These are phyloP conservation scores for Pythium vanterpoolii DNA, from an alignment of 352 stramenopile species.

Conservation along the genomic window DNA sequence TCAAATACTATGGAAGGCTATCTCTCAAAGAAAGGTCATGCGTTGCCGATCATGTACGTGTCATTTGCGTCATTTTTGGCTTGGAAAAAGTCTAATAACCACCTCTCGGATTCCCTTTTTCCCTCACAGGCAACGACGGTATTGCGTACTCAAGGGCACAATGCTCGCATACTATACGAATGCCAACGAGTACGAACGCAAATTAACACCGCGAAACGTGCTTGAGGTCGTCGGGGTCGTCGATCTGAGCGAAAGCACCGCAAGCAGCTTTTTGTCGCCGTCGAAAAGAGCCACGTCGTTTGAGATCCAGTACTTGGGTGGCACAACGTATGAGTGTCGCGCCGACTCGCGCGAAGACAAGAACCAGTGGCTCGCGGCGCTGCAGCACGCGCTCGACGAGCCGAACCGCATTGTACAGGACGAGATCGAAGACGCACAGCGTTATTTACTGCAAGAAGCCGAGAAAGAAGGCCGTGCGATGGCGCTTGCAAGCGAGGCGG, in stretches of 20 bases:
- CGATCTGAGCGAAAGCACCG: constrained; percentile 25
- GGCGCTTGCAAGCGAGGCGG: constrained; percentile 41
- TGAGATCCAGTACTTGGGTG: constrained; percentile 36
- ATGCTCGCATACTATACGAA: constrained; percentile 67
- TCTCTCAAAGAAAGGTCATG: constrained; percentile 43
- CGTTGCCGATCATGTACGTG: constrained; percentile 47
- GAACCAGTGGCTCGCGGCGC: constrained; percentile 46
- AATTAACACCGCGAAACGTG: constrained; percentile 47
- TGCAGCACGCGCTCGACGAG: constrained; percentile 68
- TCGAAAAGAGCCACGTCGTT: constrained; percentile 35
- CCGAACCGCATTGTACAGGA: constrained; percentile 68
- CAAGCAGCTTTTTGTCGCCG: constrained; percentile 14
- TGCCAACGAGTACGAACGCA: constrained; percentile 45
- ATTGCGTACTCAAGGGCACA: constrained; percentile 71
- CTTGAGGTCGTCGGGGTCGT: constrained; percentile 52
- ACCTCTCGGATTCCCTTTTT: background rate
- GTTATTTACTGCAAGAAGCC: constrained; percentile 37
- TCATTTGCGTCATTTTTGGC: background rate
- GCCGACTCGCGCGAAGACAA: constrained; percentile 56
- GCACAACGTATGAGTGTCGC: constrained; percentile 50
- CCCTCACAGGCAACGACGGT: constrained; percentile 52
- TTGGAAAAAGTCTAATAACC: background rate
- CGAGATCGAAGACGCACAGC: constrained; percentile 71
- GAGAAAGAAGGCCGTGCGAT: constrained; percentile 41
- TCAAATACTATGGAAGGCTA: constrained; percentile 37